Conservation (phyloP, 805 yeast species). For the Kregervanrija delftensis region DNA sequence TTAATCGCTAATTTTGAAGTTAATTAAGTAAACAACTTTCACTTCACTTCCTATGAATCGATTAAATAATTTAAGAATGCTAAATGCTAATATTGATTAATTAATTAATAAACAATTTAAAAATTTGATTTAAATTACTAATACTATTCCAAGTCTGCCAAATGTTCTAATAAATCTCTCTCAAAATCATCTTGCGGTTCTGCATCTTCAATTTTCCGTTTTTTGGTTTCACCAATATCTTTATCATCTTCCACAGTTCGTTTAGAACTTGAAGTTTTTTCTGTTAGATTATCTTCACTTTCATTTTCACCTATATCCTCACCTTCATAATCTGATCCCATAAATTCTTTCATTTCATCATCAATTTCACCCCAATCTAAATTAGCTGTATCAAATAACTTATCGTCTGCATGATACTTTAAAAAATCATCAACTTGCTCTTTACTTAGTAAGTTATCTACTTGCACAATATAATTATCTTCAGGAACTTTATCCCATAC, state of each 20-base stretch:
- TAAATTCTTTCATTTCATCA: slow-evolving; percentile 49
- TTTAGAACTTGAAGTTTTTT: neutral
- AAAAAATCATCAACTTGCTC: slow-evolving; percentile 41
- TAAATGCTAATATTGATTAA: too few species aligned
- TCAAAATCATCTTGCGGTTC: slow-evolving; percentile 38
- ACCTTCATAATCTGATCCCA: slow-evolving; percentile 39
- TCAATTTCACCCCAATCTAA: slow-evolving; percentile 49
- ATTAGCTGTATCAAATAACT: slow-evolving; percentile 34
- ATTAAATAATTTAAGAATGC: too few species aligned
- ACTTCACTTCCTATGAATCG: too few species aligned
- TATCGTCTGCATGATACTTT: slow-evolving; percentile 31
- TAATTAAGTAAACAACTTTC: too few species aligned
- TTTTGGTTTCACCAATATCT: slow-evolving; percentile 26
- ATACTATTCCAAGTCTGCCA: slow-evolving; percentile 37
- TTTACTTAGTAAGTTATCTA: slow-evolving; percentile 39
- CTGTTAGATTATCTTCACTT: slow-evolving; percentile 5
- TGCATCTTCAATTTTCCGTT: slow-evolving; percentile 15
- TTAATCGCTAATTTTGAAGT: too few species aligned
- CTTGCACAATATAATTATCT: slow-evolving; percentile 45
- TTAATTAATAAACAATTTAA: neutral
- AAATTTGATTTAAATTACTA: slow-evolving; percentile 6
- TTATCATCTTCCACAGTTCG: slow-evolving; percentile 12
- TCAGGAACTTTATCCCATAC: slow-evolving; percentile 70
- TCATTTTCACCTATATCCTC: slow-evolving; percentile 15
- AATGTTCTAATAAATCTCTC: slow-evolving; percentile 41